Percentiles rank a stretch among this genome's conserved stretches.
Conservation (phyloP, 306 rosid genomes). For the Vicia faba region DNA sequence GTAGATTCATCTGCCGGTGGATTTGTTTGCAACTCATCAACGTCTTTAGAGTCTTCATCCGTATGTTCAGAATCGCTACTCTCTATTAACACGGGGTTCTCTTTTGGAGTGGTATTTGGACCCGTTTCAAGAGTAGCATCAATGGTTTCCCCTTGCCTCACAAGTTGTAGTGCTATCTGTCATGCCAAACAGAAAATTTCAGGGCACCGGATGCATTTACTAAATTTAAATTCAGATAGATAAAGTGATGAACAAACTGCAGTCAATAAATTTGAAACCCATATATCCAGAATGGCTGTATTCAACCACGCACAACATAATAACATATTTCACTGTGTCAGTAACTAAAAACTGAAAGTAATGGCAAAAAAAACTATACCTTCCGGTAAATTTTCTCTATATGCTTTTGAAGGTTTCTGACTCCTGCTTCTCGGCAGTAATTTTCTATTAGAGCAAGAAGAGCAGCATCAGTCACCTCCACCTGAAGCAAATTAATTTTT, state of each 20-base stretch:
- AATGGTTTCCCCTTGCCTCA: slow-evolving; percentile 60
- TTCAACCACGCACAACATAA: slow-evolving; percentile 12
- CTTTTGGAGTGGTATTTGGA: slow-evolving; percentile 35
- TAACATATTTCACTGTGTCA: neutral
- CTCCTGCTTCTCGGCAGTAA: slow-evolving; percentile 93
- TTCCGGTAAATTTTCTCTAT: slow-evolving; percentile 91
- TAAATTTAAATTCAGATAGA: slow-evolving; percentile 31
- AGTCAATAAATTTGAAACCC: neutral
- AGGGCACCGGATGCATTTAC: slow-evolving; percentile 16
- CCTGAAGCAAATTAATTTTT: slow-evolving; percentile 53
- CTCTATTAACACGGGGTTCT: slow-evolving; percentile 38
- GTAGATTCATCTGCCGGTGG: slow-evolving; percentile 45
- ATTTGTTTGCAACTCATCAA: slow-evolving; percentile 37
- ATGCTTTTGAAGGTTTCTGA: slow-evolving; percentile 94
- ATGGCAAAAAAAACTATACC: slow-evolving; percentile 51
- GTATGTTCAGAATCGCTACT: slow-evolving; percentile 41
- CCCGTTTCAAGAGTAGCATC: slow-evolving; percentile 45
- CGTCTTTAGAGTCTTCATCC: slow-evolving; percentile 43
- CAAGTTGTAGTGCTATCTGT: slow-evolving; percentile 93
- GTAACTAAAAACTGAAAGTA: slow-evolving; percentile 1
- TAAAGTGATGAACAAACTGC: slow-evolving; percentile 16
- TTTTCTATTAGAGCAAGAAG: slow-evolving; percentile 85
- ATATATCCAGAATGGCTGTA: slow-evolving; percentile 8
- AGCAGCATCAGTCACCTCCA: slow-evolving; percentile 82
- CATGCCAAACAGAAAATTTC: slow-evolving; percentile 43